These are phyloP conservation scores for Penicillium crustosum DNA, from an alignment of 2,329 filamentous ascomycete species.

Conservation along the genomic window DNA sequence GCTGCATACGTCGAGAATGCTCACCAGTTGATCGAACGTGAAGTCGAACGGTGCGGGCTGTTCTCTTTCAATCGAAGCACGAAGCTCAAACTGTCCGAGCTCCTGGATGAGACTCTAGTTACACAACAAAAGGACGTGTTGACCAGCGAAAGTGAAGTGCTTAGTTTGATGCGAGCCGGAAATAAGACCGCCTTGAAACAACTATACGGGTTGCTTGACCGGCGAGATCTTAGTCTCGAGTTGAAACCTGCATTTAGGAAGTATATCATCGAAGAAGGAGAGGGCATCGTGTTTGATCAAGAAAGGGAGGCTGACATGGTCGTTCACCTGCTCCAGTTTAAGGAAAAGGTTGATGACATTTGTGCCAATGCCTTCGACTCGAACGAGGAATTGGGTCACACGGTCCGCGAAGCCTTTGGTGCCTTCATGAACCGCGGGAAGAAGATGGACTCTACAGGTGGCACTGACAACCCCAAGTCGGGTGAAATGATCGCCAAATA, in stretches of 20 bases:
- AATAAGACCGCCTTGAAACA: conserved; percentile 70
- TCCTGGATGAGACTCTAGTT: conserved; percentile 73
- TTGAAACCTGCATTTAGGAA: conserved; percentile 72
- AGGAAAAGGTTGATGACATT: conserved; percentile 73
- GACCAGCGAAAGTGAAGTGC: conserved; percentile 65
- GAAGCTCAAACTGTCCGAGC: conserved; percentile 69
- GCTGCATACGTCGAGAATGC: conserved; percentile 74
- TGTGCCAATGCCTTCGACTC: conserved; percentile 74
- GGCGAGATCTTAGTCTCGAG: conserved; percentile 67
- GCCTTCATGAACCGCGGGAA: conserved; percentile 87
- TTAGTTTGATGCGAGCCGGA: conserved; percentile 69
- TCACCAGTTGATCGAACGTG: conserved; percentile 66
- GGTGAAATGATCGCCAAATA: conserved; percentile 99
- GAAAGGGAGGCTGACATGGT: conserved; percentile 83
- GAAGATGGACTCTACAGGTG: conserved; percentile 69
- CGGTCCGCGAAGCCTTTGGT: conserved; percentile 80
- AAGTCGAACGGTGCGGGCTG: conserved; percentile 73
- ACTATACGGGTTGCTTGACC: conserved; percentile 73
- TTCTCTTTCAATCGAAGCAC: conserved; percentile 84
- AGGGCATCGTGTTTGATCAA: conserved; percentile 75
- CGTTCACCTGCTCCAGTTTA: conserved; percentile 74
- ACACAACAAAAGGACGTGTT: conserved; percentile 65
- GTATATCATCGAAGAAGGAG: conserved; percentile 76
- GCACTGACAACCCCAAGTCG: conserved; percentile 84
- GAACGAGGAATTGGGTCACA: conserved; percentile 74